Evolutionary conservation across 345 rosid genomes (phyloP).

Genomic region (Leavenworthia alabamica): DNA sequence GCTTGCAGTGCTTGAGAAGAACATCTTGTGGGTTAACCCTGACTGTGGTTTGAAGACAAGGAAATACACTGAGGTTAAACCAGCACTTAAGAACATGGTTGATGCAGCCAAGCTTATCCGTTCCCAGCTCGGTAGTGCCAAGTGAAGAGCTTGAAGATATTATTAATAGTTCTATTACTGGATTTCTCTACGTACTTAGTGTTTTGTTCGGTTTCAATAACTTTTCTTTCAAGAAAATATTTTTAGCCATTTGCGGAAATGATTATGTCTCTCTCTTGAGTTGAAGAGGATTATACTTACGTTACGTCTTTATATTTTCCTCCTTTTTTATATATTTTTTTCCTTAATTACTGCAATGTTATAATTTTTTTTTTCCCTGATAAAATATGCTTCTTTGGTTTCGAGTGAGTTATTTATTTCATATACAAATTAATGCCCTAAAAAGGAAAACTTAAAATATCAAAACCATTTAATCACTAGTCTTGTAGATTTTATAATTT

Average conservation of each 20-base stretch:
- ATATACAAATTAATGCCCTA: not conserved
- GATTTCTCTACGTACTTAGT: slow-evolving; percentile 14
- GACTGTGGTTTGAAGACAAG: slow-evolving; percentile 97
- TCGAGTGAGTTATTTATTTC: not conserved
- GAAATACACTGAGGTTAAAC: slow-evolving; percentile 84
- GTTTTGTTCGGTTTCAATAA: slow-evolving; percentile 21
- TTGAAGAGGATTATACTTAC: not conserved
- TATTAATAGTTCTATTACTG: not conserved
- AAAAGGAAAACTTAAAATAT: not conserved
- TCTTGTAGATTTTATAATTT: not conserved
- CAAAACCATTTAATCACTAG: not conserved
- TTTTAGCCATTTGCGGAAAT: slow-evolving; percentile 18
- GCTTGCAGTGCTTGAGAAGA: slow-evolving; percentile 86
- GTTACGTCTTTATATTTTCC: not conserved
- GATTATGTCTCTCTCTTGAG: not conserved
- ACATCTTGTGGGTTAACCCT: slow-evolving; percentile 97
- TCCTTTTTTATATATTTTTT: too few relatives aligned
- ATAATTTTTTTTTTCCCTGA: slow-evolving; percentile 1
- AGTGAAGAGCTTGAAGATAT: slow-evolving; percentile 46
- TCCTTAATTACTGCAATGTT: not conserved
- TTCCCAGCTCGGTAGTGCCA: slow-evolving; percentile 72
- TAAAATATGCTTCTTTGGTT: slow-evolving; percentile 14
- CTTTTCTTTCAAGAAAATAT: slow-evolving; percentile 17
- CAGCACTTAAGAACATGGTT: slow-evolving; percentile 86
- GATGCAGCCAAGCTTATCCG: slow-evolving; percentile 90